phyloP scores from a whole-genome alignment of 2,329 filamentous ascomycete species.

The Biscogniauxia marginata region DNA sequence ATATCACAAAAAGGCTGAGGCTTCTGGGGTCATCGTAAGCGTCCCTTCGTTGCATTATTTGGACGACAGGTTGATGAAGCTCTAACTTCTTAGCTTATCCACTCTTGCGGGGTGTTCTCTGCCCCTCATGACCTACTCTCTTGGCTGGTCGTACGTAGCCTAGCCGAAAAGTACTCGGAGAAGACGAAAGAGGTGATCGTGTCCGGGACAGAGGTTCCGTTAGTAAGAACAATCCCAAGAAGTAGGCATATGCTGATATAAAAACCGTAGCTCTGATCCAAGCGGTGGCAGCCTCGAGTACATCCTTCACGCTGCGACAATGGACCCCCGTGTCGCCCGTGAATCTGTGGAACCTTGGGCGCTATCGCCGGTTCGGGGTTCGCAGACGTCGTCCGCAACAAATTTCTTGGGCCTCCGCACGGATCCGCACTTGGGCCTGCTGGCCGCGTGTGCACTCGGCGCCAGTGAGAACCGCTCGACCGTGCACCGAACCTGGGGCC shows the following conservation, averaged over 20 bases:
- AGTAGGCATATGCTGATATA: too few relatives aligned
- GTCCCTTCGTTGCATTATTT: neutral
- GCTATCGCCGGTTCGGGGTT: conserved; percentile 12
- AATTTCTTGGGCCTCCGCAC: conserved; percentile 14
- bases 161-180: conserved; percentile 8
- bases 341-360: conserved; percentile 15
- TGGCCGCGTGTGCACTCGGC: conserved; percentile 12
- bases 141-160: conserved; percentile 11
- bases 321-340: neutral
- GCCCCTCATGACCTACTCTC: conserved; percentile 18
- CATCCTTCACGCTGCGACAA: conserved; percentile 8
- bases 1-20: conserved; percentile 21
- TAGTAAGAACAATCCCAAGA: neutral
- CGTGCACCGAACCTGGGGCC: conserved; percentile 23
- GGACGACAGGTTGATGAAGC: neutral
- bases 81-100: conserved; percentile 18
- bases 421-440: conserved; percentile 12
- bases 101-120: conserved; percentile 15
- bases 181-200: conserved; percentile 20
- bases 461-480: conserved; percentile 13
- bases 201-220: conserved; percentile 10
- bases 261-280: neutral
- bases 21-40: conserved; percentile 19
- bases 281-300: conserved; percentile 20
- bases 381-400: conserved; percentile 1